phyloP scores from a whole-genome alignment of 805 yeast genomes.

The Naumovozyma dairenensis region DNA sequence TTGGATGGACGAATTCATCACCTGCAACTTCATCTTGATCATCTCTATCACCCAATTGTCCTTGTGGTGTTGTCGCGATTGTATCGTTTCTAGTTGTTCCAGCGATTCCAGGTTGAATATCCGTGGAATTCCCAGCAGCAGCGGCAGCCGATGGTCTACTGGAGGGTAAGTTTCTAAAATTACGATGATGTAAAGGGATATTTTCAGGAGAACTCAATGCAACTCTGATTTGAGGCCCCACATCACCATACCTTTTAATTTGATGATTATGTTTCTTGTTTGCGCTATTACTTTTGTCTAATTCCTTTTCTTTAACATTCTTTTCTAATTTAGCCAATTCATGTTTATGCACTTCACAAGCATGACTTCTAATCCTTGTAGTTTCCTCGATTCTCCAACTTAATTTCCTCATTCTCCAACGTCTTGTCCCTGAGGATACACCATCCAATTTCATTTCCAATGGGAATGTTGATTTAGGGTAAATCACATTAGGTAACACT shows the following conservation, averaged over 20 bases:
- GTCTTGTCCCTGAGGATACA: slow-evolving; percentile 41
- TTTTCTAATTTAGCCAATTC: slow-evolving; percentile 34
- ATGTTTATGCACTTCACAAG: slow-evolving; percentile 48
- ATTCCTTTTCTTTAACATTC: slow-evolving; percentile 24
- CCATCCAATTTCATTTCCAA: slow-evolving; percentile 77
- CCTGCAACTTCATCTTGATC: slow-evolving; percentile 23
- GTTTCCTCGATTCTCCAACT: slow-evolving; percentile 85
- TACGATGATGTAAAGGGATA: slow-evolving; percentile 12
- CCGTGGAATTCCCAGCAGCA: background rate
- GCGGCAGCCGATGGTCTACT: background rate
- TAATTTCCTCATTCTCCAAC: slow-evolving; percentile 91
- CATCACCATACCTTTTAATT: slow-evolving; percentile 31
- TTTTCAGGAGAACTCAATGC: slow-evolving; percentile 28
- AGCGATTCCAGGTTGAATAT: background rate
- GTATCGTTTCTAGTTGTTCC: too few relatives aligned
- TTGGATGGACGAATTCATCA: slow-evolving; percentile 27
- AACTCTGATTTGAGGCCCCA: slow-evolving; percentile 31
- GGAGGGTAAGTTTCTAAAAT: background rate
- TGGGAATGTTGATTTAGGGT: slow-evolving; percentile 79
- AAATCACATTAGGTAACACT: slow-evolving; percentile 76
- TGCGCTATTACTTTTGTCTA: slow-evolving; percentile 35
- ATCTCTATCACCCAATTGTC: slow-evolving; percentile 23
- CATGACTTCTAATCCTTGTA: slow-evolving; percentile 46
- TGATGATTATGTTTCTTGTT: slow-evolving; percentile 16
- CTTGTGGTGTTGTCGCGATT: background rate